Base-by-base conservation (phyloP, 805 yeast genomes). In the Nakazawaea peltata region DNA sequence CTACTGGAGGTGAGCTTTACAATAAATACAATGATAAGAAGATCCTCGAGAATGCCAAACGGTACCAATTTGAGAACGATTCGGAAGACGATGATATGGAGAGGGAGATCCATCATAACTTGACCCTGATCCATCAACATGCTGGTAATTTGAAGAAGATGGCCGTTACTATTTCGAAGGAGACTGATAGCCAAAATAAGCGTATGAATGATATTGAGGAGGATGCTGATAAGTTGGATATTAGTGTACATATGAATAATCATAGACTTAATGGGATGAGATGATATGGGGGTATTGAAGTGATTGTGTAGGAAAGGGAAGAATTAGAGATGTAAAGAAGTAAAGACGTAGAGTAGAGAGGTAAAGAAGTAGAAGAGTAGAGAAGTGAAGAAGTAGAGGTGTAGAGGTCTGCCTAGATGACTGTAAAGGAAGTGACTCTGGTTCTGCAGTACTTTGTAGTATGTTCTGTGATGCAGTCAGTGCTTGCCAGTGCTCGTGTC, bases 11-110 rank as follows among this genome's bases (percentile, higher is more conserved):
- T 4, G 63, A 60, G 13, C 40, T 57, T 15, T 49, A 46, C 28
- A 52, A 51, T 28, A 71, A 74, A 50, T 72, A 71, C 43, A 69
- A 64, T 36, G 72, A 73, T 33, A 74, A 75, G 36, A 56, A 63
- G 43, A 57, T 68, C 42, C 67, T 75, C 32, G 63, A 65, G 13
- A 77, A 75, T 26, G 81, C 94, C 2, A 63, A 73, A 39, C 63
- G 75, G 44, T 87, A 81, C 57, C 84, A 83, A 48, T 83, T 85
- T 47, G 96, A 86, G 51, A 82, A 81, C 32, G 97, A 90, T 57
- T 77, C 77, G 33, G 97, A 90, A 54, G 97, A 92, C 56, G 95
- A 87, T 48, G 92, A 79, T 46, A 74, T 86, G 74, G 97, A 90
- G 53, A 73, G 80, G 43, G 95, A 88, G 56, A 74, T 87, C 46